phyloP scores from a whole-genome alignment of 345 rosid species.

The Luvunga scandens region DNA sequence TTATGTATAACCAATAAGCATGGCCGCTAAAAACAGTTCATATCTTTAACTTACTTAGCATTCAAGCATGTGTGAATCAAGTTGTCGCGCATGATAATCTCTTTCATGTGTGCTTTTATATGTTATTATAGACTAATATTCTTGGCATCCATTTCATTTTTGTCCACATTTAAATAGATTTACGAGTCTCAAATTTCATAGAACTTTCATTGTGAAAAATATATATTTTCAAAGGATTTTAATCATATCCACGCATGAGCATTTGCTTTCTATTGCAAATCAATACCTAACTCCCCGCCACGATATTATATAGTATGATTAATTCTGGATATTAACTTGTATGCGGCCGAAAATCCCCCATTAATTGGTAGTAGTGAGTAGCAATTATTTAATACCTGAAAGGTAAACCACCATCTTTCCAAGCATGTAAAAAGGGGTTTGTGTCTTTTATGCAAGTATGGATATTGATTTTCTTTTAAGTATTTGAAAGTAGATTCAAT shows the following conservation, averaged over 20 bases:
- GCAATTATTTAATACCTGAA: no score
- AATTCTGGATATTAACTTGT: no score
- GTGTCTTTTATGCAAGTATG: no score
- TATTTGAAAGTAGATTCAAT: no score
- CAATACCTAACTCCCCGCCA: no score
- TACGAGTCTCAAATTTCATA: not conserved
- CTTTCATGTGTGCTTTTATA: not conserved
- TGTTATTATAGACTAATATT: not conserved
- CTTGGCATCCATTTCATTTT: not conserved
- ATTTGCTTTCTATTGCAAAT: not conserved
- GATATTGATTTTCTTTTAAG: no score
- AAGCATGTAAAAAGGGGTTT: no score
- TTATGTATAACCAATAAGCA: not conserved
- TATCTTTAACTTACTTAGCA: not conserved
- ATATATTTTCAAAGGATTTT: no score
- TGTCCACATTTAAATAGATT: not conserved
- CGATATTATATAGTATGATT: not conserved
- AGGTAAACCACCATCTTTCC: no score
- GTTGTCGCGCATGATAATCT: not conserved
- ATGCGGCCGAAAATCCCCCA: not conserved
- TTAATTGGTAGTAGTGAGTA: no score
- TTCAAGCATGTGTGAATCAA: not conserved
- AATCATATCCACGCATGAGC: no score
- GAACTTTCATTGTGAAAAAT: not conserved
- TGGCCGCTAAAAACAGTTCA: not conserved